Conservation (phyloP, 2,329 filamentous ascomycete species). For the Bipolaris victoriae region DNA sequence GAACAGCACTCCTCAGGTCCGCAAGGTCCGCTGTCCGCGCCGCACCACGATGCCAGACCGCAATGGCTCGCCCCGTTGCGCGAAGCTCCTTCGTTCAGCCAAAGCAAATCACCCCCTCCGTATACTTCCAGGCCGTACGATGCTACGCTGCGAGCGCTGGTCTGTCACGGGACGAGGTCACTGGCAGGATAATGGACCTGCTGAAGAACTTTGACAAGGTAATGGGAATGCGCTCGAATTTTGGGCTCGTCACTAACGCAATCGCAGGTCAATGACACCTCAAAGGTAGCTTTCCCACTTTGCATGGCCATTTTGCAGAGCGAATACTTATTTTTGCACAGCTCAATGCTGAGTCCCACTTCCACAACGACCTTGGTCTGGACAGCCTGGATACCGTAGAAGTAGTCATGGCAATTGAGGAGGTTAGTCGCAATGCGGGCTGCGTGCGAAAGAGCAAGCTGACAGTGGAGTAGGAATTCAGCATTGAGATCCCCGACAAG, state of each 20-base stretch:
- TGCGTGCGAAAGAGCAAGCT: conserved; percentile 12
- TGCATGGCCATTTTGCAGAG: not conserved
- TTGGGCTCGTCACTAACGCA: conserved; percentile 34
- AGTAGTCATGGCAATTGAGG: conserved; percentile 99
- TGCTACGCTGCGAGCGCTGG: conserved; percentile 85
- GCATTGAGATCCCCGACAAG: conserved; percentile 98
- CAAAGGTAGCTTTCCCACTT: conserved; percentile 57
- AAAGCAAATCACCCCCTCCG: conserved; percentile 66
- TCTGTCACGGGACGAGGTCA: conserved; percentile 81
- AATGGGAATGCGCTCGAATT: conserved; percentile 41
- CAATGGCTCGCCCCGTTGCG: conserved; percentile 66
- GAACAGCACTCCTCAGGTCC: conserved; percentile 81
- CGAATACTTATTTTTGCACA: conserved; percentile 51
- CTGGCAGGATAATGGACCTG: conserved; percentile 89
- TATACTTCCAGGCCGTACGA: conserved; percentile 72
- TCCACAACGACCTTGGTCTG: conserved; percentile 94
- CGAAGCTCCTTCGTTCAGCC: conserved; percentile 67
- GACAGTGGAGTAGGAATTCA: conserved; percentile 65
- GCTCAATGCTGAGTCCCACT: conserved; percentile 86
- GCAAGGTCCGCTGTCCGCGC: conserved; percentile 61
- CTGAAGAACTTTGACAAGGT: conserved; percentile 98
- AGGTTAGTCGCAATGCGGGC: conserved; percentile 63
- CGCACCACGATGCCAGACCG: conserved; percentile 49
- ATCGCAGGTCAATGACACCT: conserved; percentile 65
- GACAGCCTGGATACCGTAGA: conserved; percentile 98